Evolutionary conservation across 257 asterid genomes (phyloP).

Genomic region (Solanum tarijense): DNA sequence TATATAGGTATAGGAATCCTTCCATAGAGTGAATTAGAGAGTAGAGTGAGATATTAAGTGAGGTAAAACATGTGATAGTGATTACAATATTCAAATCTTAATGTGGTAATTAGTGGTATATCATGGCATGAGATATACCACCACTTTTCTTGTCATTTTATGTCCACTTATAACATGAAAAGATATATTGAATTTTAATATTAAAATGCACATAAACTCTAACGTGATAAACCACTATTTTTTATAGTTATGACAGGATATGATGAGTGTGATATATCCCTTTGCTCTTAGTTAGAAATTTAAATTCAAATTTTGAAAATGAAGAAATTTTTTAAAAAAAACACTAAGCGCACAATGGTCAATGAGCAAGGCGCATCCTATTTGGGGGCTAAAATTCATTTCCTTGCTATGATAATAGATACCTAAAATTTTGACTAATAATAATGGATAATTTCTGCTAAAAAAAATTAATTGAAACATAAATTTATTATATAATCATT

Average conservation of each 20-base stretch:
- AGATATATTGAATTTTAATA: not conserved
- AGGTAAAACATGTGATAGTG: not conserved
- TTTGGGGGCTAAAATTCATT: not conserved
- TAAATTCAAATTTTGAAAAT: not conserved
- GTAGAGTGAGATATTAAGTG: not conserved
- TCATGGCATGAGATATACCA: not conserved
- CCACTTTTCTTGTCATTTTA: not conserved
- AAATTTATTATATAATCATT: not conserved
- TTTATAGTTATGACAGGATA: not conserved
- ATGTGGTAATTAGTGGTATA: not conserved
- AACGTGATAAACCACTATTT: not conserved
- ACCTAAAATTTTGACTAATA: not conserved
- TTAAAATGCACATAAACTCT: not conserved
- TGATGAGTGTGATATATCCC: not conserved
- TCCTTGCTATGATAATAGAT: not conserved
- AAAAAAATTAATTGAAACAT: not conserved
- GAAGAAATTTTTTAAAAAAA: not conserved
- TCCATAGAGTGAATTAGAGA: not conserved
- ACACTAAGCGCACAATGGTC: not conserved
- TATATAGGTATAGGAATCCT: not conserved
- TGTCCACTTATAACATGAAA: not conserved
- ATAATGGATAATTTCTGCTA: not conserved
- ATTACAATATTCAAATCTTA: not conserved
- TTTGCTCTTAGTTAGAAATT: not conserved
- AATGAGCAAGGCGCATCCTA: not conserved